Conservation (phyloP, 345 rosid genomes). For the Conringia planisiliqua region DNA sequence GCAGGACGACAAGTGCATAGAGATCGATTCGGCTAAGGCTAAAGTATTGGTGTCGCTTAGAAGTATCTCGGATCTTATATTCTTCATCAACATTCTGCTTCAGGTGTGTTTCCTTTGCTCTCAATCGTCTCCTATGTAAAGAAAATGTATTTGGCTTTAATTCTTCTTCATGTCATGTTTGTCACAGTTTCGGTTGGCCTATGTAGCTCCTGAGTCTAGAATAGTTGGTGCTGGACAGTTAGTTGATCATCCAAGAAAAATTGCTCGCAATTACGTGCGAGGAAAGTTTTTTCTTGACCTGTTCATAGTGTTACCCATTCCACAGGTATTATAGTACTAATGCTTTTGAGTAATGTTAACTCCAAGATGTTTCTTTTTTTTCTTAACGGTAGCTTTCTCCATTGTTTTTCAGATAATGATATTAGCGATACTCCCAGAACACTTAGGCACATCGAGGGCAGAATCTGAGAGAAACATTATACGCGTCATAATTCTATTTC, state of each 20-base stretch:
- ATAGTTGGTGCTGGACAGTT: conserved; percentile 86
- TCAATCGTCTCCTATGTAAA: not conserved
- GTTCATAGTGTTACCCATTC: conserved; percentile 66
- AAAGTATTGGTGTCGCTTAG: conserved; percentile 44
- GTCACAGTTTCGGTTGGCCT: conserved; percentile 81
- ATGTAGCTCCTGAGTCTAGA: conserved; percentile 74
- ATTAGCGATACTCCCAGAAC: conserved; percentile 41
- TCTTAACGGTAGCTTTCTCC: not conserved
- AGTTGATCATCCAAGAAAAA: conserved; percentile 76
- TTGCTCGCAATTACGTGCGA: conserved; percentile 56
- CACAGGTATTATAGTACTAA: conserved; percentile 54
- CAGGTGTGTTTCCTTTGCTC: conserved; percentile 48
- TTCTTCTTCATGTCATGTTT: not conserved
- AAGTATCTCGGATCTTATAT: conserved; percentile 61
- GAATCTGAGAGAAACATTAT: conserved; percentile 61
- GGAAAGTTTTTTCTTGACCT: conserved; percentile 60
- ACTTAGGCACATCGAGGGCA: conserved; percentile 47
- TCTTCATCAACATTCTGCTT: conserved; percentile 66
- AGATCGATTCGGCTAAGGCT: conserved; percentile 46
- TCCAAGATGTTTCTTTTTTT: not conserved
- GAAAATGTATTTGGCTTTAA: not conserved
- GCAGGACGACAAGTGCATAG: conserved; percentile 60
- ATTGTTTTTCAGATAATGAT: conserved; percentile 52
- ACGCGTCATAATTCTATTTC: conserved; percentile 58
- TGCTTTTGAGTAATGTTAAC: not conserved